A percentile compares a stretch with the other conserved stretches of the same genome.
Conservation (phyloP, 2,329 filamentous ascomycete genomes). For the Beauveria australis region DNA sequence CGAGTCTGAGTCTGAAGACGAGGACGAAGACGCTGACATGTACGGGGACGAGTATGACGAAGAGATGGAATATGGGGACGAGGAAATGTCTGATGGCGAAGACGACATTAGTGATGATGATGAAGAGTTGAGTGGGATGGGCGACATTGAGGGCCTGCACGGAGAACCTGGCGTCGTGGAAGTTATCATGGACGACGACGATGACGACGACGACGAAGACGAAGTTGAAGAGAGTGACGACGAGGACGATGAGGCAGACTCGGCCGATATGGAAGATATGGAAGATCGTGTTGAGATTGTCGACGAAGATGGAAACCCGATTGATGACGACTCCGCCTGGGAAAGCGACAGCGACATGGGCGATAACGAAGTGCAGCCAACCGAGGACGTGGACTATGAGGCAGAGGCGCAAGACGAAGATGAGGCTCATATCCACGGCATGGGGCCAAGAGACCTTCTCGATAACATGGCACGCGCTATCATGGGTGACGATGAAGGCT, state of each 20-base stretch:
- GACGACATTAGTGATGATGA: conserved; percentile 88
- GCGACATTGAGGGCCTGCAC: conserved; percentile 69
- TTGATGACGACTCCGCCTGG: conserved; percentile 54
- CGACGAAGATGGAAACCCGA: conserved; percentile 53
- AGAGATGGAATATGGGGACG: conserved; percentile 84
- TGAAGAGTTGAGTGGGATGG: conserved; percentile 74
- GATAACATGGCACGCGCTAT: conserved; percentile 49
- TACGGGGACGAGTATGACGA: conserved; percentile 87
- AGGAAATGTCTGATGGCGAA: conserved; percentile 73
- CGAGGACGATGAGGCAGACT: conserved; percentile 42
- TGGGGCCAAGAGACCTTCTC: conserved; percentile 38
- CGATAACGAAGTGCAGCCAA: conserved; percentile 44
- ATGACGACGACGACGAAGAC: conserved; percentile 52
- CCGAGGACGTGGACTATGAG: conserved; percentile 47
- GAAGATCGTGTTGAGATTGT: conserved; percentile 49
- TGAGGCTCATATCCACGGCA: conserved; percentile 37
- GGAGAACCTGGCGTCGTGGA: conserved; percentile 57
- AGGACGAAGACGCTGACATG: conserved; percentile 70
- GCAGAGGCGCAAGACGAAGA: conserved; percentile 47
- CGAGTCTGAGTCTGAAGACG: conserved; percentile 68
- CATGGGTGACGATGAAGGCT: conserved; percentile 41
- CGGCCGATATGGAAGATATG: conserved; percentile 36
- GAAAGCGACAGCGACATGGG: conserved; percentile 53
- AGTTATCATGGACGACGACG: conserved; percentile 70
- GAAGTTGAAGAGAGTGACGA: conserved; percentile 50